These are phyloP conservation scores for Hibiscus trionum DNA, from an alignment of 345 rosid genomes.

Conservation along the genomic window DNA sequence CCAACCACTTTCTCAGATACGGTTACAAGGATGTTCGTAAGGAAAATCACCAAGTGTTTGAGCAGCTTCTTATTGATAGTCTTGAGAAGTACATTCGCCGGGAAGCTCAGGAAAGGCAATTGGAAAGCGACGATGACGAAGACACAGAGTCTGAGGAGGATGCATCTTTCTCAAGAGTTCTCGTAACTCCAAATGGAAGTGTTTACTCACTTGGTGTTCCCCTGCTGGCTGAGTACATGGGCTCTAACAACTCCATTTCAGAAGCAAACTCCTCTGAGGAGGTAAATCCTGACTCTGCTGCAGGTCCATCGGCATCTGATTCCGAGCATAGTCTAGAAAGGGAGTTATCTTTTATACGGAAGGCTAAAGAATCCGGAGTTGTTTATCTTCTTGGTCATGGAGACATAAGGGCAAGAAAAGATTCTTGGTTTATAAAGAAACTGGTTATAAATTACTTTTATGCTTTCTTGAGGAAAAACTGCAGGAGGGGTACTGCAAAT, in stretches of 20 bases:
- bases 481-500: constrained; percentile 90
- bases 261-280: constrained; percentile 57
- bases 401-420: constrained; percentile 90
- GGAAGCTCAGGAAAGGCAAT: constrained; percentile 84
- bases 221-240: constrained; percentile 60
- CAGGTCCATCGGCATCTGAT: constrained; percentile 39
- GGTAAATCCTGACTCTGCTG: constrained; percentile 26
- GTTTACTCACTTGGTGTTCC: constrained; percentile 80
- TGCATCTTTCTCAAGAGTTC: constrained; percentile 42
- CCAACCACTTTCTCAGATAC: constrained; percentile 44
- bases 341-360: constrained; percentile 84
- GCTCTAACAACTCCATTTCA: constrained; percentile 28
- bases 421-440: constrained; percentile 97
- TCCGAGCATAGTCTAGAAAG: constrained; percentile 85
- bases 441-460: constrained; percentile 86
- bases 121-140: constrained; percentile 80
- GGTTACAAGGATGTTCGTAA: constrained; percentile 94
- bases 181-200: constrained; percentile 88
- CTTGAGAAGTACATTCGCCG: constrained; percentile 93
- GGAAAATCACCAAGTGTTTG: constrained; percentile 92
- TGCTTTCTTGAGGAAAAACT: constrained; percentile 88
- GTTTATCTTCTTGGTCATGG: constrained; percentile 99
- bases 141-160: constrained; percentile 66
- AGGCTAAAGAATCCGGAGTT: constrained; percentile 90
- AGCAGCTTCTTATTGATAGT: constrained; percentile 95